These are phyloP conservation scores for Serendipita sp. DNA, from an alignment of 768 basidiomycete species.

Conservation along the genomic window DNA sequence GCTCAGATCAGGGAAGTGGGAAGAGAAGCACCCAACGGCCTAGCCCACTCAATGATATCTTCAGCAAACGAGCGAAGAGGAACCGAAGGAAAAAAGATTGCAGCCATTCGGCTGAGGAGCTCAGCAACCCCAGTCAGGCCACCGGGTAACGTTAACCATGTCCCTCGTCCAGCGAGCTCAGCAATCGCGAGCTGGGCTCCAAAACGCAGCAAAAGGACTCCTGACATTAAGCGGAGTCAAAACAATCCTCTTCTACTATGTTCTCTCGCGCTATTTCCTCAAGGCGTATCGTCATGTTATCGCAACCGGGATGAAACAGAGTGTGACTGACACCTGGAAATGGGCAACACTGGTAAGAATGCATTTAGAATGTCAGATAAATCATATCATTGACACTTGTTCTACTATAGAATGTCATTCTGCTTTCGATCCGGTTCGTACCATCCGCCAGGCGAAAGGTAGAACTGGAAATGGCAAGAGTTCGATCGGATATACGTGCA, in stretches of 20 bases:
- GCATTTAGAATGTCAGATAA: neutral
- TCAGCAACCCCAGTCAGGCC: neutral
- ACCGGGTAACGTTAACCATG: neutral
- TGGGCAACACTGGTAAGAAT: slow-evolving; percentile 35
- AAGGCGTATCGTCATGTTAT: slow-evolving; percentile 45
- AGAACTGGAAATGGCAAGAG: slow-evolving; percentile 43
- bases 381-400: neutral
- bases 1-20: neutral
- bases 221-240: slow-evolving; percentile 22
- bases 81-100: neutral
- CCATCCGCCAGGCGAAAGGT: slow-evolving; percentile 47
- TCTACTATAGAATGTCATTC: slow-evolving; percentile 31
- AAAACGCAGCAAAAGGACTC: neutral
- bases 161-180: neutral
- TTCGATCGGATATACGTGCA: slow-evolving; percentile 45
- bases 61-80: neutral
- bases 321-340: slow-evolving; percentile 34
- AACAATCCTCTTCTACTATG: slow-evolving; percentile 40
- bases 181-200: neutral
- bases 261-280: slow-evolving; percentile 33
- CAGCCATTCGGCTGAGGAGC: neutral
- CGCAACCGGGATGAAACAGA: slow-evolving; percentile 38
- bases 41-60: too few species aligned
- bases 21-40: too few species aligned
- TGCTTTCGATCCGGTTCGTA: slow-evolving; percentile 36